Evolutionary conservation across 768 basidiomycete genomes (phyloP).

Genomic region (Suillus hirtellus): DNA sequence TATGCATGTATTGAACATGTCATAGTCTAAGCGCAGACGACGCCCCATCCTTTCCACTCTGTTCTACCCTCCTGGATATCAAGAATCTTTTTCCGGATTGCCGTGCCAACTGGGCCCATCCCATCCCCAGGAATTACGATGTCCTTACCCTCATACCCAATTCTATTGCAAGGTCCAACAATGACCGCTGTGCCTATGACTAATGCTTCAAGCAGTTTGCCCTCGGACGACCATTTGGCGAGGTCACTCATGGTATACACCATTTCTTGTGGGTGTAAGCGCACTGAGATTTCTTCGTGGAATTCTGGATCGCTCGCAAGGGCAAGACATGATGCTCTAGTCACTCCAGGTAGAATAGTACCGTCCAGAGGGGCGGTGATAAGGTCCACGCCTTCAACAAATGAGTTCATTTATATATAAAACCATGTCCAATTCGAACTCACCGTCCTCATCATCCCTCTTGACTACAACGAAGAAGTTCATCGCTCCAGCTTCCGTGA

Average conservation of each 20-base stretch:
- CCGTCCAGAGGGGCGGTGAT: constrained; percentile 90
- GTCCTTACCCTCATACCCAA: constrained; percentile 71
- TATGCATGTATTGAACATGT: not conserved
- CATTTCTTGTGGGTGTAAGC: constrained; percentile 54
- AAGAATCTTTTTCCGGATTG: constrained; percentile 70
- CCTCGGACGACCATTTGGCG: constrained; percentile 53
- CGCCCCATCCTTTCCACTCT: constrained; percentile 67
- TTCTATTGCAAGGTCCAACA: constrained; percentile 67
- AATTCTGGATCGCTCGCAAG: constrained; percentile 67
- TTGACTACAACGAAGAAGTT: constrained; percentile 74
- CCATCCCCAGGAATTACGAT: constrained; percentile 58
- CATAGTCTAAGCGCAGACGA: constrained; percentile 30
- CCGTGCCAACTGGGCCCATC: constrained; percentile 59
- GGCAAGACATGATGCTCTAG: constrained; percentile 78
- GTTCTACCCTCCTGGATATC: constrained; percentile 73
- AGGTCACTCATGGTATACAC: constrained; percentile 61
- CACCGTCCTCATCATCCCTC: constrained; percentile 54
- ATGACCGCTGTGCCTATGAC: constrained; percentile 84
- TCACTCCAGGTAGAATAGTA: constrained; percentile 90
- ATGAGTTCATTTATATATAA: not conserved
- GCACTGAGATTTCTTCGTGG: constrained; percentile 24
- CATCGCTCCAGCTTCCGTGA: constrained; percentile 74
- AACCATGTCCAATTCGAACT: constrained; percentile 17
- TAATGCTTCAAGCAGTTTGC: constrained; percentile 77
- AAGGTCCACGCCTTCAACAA: constrained; percentile 65